These are phyloP conservation scores for Gilbertella persicaria DNA, from an alignment of 371 early-diverging fungal genomes.

Conservation along the genomic window DNA sequence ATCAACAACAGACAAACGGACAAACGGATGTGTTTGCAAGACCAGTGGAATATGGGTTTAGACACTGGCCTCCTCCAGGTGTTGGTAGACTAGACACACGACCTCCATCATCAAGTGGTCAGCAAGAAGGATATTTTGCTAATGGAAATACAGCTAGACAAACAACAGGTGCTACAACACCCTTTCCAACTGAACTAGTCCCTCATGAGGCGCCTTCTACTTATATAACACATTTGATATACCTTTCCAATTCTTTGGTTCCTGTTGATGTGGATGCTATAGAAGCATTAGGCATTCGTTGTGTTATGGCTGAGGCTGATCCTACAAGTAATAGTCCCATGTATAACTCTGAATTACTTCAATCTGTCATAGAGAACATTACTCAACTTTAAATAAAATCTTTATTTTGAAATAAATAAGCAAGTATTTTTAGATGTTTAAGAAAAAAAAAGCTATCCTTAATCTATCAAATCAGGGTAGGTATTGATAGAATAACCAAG, in stretches of 20 bases:
- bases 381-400: too few species aligned
- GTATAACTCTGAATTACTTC: constrained; percentile 16
- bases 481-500: too few species aligned
- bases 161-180: constrained; percentile 10
- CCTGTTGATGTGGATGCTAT: constrained; percentile 58
- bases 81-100: constrained; percentile 5
- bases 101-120: constrained; percentile 2
- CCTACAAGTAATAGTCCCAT: constrained; percentile 18
- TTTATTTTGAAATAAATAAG: not conserved
- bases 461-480: too few species aligned
- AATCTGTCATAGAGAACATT: constrained; percentile 13
- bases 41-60: constrained; percentile 34
- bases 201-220: constrained; percentile 53
- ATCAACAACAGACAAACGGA: constrained; percentile 5
- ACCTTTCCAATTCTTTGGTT: constrained; percentile 60
- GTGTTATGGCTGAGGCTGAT: constrained; percentile 41
- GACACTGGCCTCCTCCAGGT: constrained; percentile 34
- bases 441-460: not conserved
- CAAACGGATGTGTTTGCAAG: constrained; percentile 19
- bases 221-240: constrained; percentile 72
- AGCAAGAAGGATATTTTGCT: constrained; percentile 25
- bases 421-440: not conserved
- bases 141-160: too few species aligned
- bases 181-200: constrained; percentile 42
- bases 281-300: constrained; percentile 62